Base-by-base conservation (phyloP, 768 basidiomycete genomes). In the Lentinus tigrinus region DNA sequence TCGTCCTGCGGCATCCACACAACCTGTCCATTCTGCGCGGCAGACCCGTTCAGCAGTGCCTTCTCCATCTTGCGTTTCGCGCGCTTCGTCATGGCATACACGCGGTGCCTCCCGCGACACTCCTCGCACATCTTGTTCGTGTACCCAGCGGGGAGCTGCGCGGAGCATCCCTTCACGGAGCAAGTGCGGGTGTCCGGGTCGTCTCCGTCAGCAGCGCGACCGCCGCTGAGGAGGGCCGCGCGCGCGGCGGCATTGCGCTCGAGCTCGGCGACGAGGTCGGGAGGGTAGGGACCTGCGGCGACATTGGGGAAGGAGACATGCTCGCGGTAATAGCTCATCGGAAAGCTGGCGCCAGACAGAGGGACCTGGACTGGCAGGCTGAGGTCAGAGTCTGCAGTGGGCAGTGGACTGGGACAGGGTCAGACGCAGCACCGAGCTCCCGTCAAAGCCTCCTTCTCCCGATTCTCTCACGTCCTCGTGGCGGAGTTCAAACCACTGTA, bases 51-150 rank as follows among this genome's bases (percentile, higher is more conserved):
- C 56, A 68, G 37, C 6, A 76, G 73, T 0, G 75, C 76, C 66
- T 83, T 84, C 67, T 85, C 82, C 61, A 74, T 62, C 66, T 82
- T 83, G 56, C 81, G 69, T 54, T 77, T 75, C 4, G 77, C 76
- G 16, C 81, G 70, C 64, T 83, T 83, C 4, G 81, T 80, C 36
- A 66, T 77, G 10, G 80, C 81, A 48, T 85, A 83, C 5, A 75
- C 67, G 26, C 81, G 76, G 64, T 84, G 82, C 17, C 78, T 74
- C 37, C 75, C 73, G 23, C 82, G 73, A 70, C 82, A 84, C 0
- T 60, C 62, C 21, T 80, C 77, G 73, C 82, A 85, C 82, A 84
- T 83, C 69, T 78, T 82, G 66, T 72, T 75, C 3, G 62, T 44
- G 19, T 71, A 70, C 6, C 67, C 67, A 6, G 54, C 48, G n/a